Evolutionary conservation across 345 rosid genomes (phyloP).

Genomic region (Sapria himalayana): DNA sequence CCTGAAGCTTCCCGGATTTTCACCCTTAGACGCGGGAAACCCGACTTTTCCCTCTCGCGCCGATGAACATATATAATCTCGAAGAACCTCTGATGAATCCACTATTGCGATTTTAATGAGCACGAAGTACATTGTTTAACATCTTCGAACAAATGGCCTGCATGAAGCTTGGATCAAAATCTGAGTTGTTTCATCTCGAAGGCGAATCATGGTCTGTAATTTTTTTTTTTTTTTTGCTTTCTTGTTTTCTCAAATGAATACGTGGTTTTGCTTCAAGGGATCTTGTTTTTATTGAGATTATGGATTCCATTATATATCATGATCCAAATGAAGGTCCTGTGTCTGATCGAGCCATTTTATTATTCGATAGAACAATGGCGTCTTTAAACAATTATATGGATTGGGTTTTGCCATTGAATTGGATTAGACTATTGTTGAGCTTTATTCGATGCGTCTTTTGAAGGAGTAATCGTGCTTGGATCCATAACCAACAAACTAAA

Average conservation of each 20-base stretch:
- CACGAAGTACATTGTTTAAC: slow-evolving; percentile 1
- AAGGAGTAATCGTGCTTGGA: too few relatives aligned
- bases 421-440: too few relatives aligned
- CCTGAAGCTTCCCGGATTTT: slow-evolving; percentile 34
- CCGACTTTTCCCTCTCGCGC: slow-evolving; percentile 4
- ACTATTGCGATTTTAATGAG: slow-evolving; percentile 5
- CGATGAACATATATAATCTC: slow-evolving; percentile 3
- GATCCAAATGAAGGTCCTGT: too few relatives aligned
- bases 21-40: slow-evolving; percentile 43
- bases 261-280: too few relatives aligned
- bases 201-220: slow-evolving; percentile 41
- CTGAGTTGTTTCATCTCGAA: slow-evolving; percentile 53
- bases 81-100: neutral
- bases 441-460: too few relatives aligned
- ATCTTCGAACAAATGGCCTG: slow-evolving; percentile 28
- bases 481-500: too few relatives aligned
- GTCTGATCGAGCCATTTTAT: too few relatives aligned
- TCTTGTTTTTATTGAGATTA: too few relatives aligned
- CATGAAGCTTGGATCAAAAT: slow-evolving; percentile 85
- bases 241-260: neutral
- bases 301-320: too few relatives aligned
- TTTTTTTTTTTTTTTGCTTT: slow-evolving; percentile 1
- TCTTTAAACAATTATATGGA: too few relatives aligned
- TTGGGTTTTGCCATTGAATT: too few relatives aligned
- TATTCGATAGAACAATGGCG: too few relatives aligned